Base-by-base conservation (phyloP, 345 rosid genomes). In the Heritiera fomes region DNA sequence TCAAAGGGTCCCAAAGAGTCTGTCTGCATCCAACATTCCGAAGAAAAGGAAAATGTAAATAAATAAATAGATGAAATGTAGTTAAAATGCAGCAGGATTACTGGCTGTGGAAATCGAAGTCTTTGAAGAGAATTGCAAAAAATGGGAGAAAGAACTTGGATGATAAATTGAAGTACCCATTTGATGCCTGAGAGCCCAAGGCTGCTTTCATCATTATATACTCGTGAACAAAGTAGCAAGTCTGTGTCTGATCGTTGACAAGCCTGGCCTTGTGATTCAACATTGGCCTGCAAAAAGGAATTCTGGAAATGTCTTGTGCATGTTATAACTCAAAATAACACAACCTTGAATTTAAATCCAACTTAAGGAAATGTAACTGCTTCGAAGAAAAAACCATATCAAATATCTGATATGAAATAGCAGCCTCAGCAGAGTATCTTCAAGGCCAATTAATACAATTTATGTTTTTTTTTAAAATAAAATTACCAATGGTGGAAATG, bases 1-100 rank as follows among this genome's bases (percentile, higher is more conserved):
- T 93, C 99, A 67, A 94, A 96, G 4, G 97, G 93, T 83, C 97
- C 98, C 67, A 87, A 82, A 71, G 97, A 85, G 6, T 96, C 99
- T 0, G 89, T 90, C 99, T 94, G 91, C 83, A 69, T 41, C 43
- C 85, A 83, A 3, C 23, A 66, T 73, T 49, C 30, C 30, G 13
- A 50, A 30, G 46, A 71, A 71, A 17, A 23, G 38, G n/a, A 78
- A 30, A 81, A 41, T 12, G 50, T 41, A 56, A 34, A 34, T 34
- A 34, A 34, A 34, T 41, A 56, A 34, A 34, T 34, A 34, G 3
- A 34, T 34, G 38, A 34, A 34, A 34, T 34, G 38, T 34, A 34
- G 38, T 34, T 34, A 34, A 34, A 34, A 2, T 1, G 38, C 3
- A 3, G 38, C 1, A 34, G 3, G 2, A 34, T 34, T 34, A 79